Conservation (phyloP, 1,284 basidiomycete genomes). For the Lentinus polychrous region DNA sequence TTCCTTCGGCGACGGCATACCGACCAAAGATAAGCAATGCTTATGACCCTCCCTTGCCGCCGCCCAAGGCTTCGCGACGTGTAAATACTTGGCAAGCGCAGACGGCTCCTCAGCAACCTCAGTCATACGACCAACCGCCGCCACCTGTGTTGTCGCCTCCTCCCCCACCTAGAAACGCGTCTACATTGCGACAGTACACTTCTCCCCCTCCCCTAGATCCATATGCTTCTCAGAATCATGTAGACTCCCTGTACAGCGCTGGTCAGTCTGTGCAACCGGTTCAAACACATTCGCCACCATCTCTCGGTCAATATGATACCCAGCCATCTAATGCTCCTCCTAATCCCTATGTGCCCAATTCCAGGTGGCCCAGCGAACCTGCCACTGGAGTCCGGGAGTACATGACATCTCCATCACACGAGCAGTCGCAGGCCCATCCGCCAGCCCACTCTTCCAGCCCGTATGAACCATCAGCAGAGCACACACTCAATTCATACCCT, state of each 20-base stretch:
- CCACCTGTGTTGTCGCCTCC: conserved; percentile 11
- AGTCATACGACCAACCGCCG: conserved; percentile 5
- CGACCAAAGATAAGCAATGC: conserved; percentile 66
- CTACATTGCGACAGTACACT: conserved; percentile 6
- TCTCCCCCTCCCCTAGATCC: conserved; percentile 4
- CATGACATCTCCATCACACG: no score
- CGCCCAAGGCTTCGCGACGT: conserved; percentile 40
- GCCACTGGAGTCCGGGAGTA: no score
- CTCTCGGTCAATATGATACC: neutral
- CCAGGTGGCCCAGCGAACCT: neutral
- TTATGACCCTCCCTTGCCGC: conserved; percentile 73
- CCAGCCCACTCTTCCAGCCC: no score
- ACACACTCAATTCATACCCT: no score
- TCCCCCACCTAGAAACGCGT: conserved; percentile 11
- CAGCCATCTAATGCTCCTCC: neutral
- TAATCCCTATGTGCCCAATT: neutral
- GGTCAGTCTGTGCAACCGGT: no score
- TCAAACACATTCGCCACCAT: no score
- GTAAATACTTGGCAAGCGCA: conserved; percentile 20
- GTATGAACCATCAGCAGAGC: no score
- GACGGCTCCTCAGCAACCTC: conserved; percentile 8
- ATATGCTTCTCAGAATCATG: neutral
- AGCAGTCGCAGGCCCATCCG: no score
- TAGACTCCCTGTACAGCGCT: neutral
- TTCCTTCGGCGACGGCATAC: conserved; percentile 28